Evolutionary conservation across 169 alveolate species (phyloP).

Genomic region (Eimeria tenella): DNA sequence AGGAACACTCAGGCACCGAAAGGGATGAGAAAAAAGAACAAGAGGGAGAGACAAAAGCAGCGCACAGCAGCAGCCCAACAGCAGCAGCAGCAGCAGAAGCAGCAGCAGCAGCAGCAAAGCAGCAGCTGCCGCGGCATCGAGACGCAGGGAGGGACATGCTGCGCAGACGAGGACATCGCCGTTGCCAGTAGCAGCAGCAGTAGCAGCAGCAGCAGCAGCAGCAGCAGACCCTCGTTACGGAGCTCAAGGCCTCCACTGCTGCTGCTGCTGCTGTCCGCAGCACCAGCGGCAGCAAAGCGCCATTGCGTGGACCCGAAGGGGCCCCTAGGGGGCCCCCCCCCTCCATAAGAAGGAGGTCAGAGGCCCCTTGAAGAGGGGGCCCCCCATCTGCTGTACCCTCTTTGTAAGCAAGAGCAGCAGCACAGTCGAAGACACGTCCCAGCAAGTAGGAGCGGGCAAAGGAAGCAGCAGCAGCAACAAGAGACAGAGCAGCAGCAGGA

Average conservation of each 20-base stretch:
- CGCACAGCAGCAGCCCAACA: too few relatives aligned
- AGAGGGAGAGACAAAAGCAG: too few relatives aligned
- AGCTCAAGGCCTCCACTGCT: conserved; percentile 11
- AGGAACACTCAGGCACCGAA: too few relatives aligned
- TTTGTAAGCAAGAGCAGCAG: conserved; percentile 32
- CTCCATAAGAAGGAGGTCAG: not conserved
- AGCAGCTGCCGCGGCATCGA: not conserved
- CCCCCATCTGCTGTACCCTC: not conserved
- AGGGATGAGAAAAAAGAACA: too few relatives aligned
- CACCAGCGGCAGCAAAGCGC: conserved; percentile 45
- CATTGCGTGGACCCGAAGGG: not conserved
- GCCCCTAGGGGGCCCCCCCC: conserved; percentile 6
- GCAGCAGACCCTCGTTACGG: conserved; percentile 24
- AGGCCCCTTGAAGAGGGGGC: conserved; percentile 16
- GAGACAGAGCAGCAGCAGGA: conserved; percentile 51
- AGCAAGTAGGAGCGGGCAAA: conserved; percentile 38
- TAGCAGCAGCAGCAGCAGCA: too few relatives aligned
- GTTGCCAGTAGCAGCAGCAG: too few relatives aligned
- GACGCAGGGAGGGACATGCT: not conserved
- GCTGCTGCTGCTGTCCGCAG: conserved; percentile 45
- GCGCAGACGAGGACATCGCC: too few relatives aligned
- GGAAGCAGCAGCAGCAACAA: conserved; percentile 43
- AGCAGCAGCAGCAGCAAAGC: not conserved
- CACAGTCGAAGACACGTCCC: conserved; percentile 65
- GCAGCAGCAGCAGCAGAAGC: too few relatives aligned